Percentiles rank a stretch among this genome's conserved stretches.
phyloP scores from a whole-genome alignment of 352 stramenopile species.

The Ophiocytium majus region DNA sequence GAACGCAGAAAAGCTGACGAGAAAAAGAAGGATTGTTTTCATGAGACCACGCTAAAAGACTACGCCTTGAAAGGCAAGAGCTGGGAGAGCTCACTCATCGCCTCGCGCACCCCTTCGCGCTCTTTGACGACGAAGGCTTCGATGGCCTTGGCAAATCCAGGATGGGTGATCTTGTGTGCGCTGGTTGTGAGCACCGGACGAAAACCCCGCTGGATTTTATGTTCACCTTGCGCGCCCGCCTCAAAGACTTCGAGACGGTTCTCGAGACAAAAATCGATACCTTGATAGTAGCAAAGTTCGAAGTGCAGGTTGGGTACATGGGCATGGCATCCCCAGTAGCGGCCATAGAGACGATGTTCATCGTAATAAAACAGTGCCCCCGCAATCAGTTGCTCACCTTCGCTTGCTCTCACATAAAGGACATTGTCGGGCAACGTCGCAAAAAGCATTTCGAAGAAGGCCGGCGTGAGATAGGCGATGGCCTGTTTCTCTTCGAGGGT shows the following conservation, averaged over 20 bases:
- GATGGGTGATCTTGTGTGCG: not conserved
- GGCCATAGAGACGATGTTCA: conserved; percentile 9
- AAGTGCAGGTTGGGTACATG: conserved; percentile 18
- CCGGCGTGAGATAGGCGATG: conserved; percentile 1
- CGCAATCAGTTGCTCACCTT: not conserved
- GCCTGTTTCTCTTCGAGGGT: not conserved
- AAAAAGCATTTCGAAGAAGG: not conserved
- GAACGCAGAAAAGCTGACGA: too few species aligned
- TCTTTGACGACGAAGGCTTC: conserved; percentile 15
- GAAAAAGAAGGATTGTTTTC: too few species aligned
- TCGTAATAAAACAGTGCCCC: conserved; percentile 10
- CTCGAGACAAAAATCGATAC: conserved; percentile 3
- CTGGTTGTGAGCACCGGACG: not conserved
- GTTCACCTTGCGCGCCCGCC: conserved; percentile 18
- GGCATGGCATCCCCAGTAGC: conserved; percentile 12
- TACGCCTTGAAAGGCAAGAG: not conserved
- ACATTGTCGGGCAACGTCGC: not conserved
- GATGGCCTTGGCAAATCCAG: not conserved
- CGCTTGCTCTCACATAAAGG: not conserved
- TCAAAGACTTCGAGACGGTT: not conserved
- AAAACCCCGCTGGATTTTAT: conserved; percentile 18
- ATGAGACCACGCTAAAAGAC: too few species aligned
- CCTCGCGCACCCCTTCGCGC: not conserved
- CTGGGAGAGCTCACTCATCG: not conserved
- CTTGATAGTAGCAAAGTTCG: conserved; percentile 24